Percentiles rank a stretch among this genome's conserved stretches.
These are phyloP conservation scores for Chaetomiaceae sp. DNA, from an alignment of 2,329 filamentous ascomycete genomes.

Conservation along the genomic window DNA sequence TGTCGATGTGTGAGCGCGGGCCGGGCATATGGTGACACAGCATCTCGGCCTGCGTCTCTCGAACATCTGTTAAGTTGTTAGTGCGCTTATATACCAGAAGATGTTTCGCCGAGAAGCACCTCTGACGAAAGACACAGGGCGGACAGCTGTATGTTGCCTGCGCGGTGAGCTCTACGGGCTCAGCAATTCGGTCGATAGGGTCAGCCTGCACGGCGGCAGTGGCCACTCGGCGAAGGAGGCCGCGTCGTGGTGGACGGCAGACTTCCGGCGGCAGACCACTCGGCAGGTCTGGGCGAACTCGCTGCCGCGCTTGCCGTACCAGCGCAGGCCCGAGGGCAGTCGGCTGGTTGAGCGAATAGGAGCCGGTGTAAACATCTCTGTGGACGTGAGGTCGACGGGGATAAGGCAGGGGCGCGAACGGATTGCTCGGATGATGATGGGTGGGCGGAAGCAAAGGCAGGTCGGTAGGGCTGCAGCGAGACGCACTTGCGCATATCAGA, in stretches of 20 bases:
- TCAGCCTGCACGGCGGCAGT: conserved; percentile 7
- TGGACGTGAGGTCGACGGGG: neutral
- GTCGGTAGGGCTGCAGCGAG: neutral
- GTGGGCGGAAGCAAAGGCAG: neutral
- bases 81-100: too few species aligned
- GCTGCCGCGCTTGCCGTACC: conserved; percentile 20
- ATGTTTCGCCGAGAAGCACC: too few species aligned
- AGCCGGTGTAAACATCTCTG: conserved; percentile 16
- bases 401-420: neutral
- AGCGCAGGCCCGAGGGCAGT: conserved; percentile 12
- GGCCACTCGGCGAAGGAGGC: conserved; percentile 11
- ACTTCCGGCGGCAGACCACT: conserved; percentile 13
- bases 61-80: too few species aligned
- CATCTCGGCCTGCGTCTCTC: too few species aligned
- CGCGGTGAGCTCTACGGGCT: conserved; percentile 10
- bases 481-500: neutral
- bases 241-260: conserved; percentile 4
- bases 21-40: too few species aligned
- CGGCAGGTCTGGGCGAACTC: conserved; percentile 16
- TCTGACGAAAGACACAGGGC: too few species aligned
- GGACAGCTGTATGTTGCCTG: too few species aligned
- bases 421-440: neutral
- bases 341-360: conserved; percentile 21
- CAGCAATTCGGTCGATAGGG: conserved; percentile 10
- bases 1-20: too few species aligned